Percentiles rank a stretch among this genome's conserved stretches.
These are phyloP conservation scores for Mycena amicta DNA, from an alignment of 768 basidiomycete genomes.

Conservation along the genomic window DNA sequence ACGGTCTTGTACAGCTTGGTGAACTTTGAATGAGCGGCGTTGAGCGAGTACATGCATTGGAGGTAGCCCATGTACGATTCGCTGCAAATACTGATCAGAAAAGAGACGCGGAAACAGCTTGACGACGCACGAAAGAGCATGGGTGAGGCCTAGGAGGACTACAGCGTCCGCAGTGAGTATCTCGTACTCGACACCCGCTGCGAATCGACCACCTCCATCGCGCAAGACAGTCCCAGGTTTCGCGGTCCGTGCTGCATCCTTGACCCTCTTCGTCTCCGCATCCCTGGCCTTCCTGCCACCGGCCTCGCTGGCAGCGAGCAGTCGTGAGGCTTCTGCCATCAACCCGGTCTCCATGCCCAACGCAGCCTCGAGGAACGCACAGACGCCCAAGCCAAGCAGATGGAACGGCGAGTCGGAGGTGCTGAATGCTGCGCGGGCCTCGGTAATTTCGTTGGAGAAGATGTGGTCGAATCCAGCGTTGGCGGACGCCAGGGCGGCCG, in stretches of 20 bases:
- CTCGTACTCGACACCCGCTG: slow-evolving; percentile 75
- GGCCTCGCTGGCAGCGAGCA: slow-evolving; percentile 60
- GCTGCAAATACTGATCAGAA: slow-evolving; percentile 36
- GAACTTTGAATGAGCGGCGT: slow-evolving; percentile 73
- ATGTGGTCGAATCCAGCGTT: slow-evolving; percentile 64
- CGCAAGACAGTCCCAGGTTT: slow-evolving; percentile 39
- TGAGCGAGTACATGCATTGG: slow-evolving; percentile 65
- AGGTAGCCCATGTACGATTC: slow-evolving; percentile 81
- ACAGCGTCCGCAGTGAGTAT: slow-evolving; percentile 73
- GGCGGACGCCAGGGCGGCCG: slow-evolving; percentile 37
- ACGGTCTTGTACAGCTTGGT: slow-evolving; percentile 72
- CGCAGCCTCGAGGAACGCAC: slow-evolving; percentile 75
- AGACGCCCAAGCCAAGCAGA: slow-evolving; percentile 69
- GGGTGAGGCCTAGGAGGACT: slow-evolving; percentile 69
- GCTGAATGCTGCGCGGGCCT: slow-evolving; percentile 55
- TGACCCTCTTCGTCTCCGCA: slow-evolving; percentile 10
- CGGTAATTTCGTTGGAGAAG: slow-evolving; percentile 66
- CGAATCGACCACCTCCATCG: slow-evolving; percentile 42
- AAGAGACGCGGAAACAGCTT: not conserved
- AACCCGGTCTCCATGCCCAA: slow-evolving; percentile 77
- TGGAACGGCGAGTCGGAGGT: slow-evolving; percentile 66
- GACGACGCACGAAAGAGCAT: slow-evolving; percentile 61
- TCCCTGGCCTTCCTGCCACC: slow-evolving; percentile 56
- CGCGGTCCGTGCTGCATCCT: slow-evolving; percentile 18
- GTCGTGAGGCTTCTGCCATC: slow-evolving; percentile 63